Evolutionary conservation across 2,329 filamentous ascomycete species (phyloP).

Genomic region (Parastagonospora nodorum): DNA sequence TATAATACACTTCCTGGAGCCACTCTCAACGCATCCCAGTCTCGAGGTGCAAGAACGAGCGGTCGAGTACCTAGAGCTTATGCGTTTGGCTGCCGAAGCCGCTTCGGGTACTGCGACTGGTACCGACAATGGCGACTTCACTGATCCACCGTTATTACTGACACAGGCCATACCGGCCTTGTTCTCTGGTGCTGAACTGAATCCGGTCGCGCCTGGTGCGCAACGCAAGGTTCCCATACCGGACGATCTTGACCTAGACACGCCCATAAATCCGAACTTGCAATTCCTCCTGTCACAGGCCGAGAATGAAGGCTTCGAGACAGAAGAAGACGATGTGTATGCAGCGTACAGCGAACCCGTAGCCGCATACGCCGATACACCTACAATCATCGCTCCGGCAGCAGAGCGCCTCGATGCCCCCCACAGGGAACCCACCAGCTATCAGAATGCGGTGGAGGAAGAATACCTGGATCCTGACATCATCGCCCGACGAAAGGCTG

Average conservation of each 20-base stretch:
- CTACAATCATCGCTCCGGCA: conserved; percentile 40
- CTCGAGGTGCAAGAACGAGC: conserved; percentile 94
- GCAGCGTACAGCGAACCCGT: conserved; percentile 53
- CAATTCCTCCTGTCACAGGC: conserved; percentile 65
- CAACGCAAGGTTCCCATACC: conserved; percentile 86
- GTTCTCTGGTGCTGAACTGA: conserved; percentile 85
- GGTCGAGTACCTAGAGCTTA: conserved; percentile 87
- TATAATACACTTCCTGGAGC: conserved; percentile 80
- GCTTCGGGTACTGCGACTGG: conserved; percentile 66
- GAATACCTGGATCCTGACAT: conserved; percentile 74
- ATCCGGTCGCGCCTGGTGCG: conserved; percentile 83
- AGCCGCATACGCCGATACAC: conserved; percentile 23
- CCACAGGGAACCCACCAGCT: conserved; percentile 46
- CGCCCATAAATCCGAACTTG: conserved; percentile 79
- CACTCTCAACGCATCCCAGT: conserved; percentile 78
- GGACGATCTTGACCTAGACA: conserved; percentile 75
- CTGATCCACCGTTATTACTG: conserved; percentile 78
- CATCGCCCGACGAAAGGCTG: conserved; percentile 72
- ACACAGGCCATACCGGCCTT: conserved; percentile 89
- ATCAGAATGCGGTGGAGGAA: conserved; percentile 53
- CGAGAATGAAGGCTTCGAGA: conserved; percentile 51
- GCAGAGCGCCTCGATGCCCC: conserved; percentile 51
- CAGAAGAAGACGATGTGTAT: conserved; percentile 52
- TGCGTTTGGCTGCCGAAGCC: conserved; percentile 86
- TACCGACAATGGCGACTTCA: conserved; percentile 67